These are phyloP conservation scores for Dichotomopilus funicola DNA, from an alignment of 2,329 filamentous ascomycete species.

Conservation along the genomic window DNA sequence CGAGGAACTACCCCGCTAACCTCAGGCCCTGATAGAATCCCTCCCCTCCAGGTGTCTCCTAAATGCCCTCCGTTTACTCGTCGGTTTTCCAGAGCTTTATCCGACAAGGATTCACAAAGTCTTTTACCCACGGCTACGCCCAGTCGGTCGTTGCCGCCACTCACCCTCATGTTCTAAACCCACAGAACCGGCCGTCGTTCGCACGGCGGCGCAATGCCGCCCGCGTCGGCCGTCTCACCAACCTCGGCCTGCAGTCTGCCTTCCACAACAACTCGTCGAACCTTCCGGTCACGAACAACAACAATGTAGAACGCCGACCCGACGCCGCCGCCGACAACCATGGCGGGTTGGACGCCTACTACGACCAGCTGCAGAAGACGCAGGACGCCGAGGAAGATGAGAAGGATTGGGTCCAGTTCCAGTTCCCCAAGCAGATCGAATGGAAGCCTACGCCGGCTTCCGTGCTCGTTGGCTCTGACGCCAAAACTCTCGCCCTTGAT, in stretches of 20 bases:
- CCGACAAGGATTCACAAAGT: constrained; percentile 95
- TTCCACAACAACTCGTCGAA: constrained; percentile 54
- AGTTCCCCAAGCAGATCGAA: constrained; percentile 81
- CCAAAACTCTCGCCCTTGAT: constrained; percentile 32
- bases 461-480: constrained; percentile 42
- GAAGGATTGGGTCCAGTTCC: constrained; percentile 85
- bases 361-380: constrained; percentile 78
- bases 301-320: constrained; percentile 52
- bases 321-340: constrained; percentile 43
- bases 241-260: constrained; percentile 68
- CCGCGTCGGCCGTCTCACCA: constrained; percentile 47
- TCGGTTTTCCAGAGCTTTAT: constrained; percentile 73
- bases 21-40: constrained; percentile 35
- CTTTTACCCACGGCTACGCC: constrained; percentile 95
- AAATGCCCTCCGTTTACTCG: constrained; percentile 78
- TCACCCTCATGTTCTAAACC: constrained; percentile 70
- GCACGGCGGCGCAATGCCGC: constrained; percentile 48
- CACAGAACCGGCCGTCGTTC: constrained; percentile 60
- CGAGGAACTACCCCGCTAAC: not conserved
- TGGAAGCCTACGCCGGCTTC: constrained; percentile 65
- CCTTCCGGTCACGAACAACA: constrained; percentile 43
- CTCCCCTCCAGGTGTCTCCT: constrained; percentile 62
- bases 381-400: constrained; percentile 63
- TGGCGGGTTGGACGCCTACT: constrained; percentile 79
- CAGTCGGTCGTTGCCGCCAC: constrained; percentile 95